A percentile compares a stretch with the other conserved stretches of the same genome.
phyloP scores from a whole-genome alignment of 345 rosid species.

The Streptanthus diversifolius region DNA sequence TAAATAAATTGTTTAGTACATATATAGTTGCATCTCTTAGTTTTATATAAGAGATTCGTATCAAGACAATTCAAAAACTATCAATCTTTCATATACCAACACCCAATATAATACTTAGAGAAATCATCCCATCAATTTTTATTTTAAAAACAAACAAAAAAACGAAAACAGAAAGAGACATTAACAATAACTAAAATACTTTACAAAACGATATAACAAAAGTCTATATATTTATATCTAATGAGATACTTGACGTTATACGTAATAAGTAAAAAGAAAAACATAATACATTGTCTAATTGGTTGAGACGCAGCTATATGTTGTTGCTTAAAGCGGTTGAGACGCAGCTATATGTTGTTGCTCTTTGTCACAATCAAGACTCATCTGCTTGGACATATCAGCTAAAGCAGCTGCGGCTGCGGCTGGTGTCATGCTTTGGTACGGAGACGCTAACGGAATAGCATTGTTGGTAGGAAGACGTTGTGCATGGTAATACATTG shows the following conservation, averaged over 20 bases:
- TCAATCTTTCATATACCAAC: not conserved
- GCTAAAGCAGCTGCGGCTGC: conserved; percentile 48
- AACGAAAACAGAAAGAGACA: not conserved
- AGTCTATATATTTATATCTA: conserved; percentile 16
- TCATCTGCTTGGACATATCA: conserved; percentile 51
- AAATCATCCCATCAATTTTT: not conserved
- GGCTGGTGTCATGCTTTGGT: conserved; percentile 61
- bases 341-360: conserved; percentile 26
- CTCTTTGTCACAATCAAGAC: conserved; percentile 32
- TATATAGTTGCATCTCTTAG: not conserved
- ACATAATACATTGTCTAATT: not conserved
- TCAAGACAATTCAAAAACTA: not conserved
- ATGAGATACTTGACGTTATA: conserved; percentile 1
- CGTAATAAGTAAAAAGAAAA: not conserved
- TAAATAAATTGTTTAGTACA: not conserved
- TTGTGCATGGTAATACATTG: conserved; percentile 53
- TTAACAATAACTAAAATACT: conserved; percentile 5
- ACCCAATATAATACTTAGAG: not conserved
- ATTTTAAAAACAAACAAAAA: not conserved
- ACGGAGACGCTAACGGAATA: conserved; percentile 48
- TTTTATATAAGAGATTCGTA: not conserved
- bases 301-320: not conserved
- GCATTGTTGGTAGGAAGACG: conserved; percentile 20
- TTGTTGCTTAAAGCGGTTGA: conserved; percentile 9
- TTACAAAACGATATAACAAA: not conserved